These are phyloP conservation scores for Boletus rex-veris DNA, from an alignment of 768 basidiomycete genomes.

Conservation along the genomic window DNA sequence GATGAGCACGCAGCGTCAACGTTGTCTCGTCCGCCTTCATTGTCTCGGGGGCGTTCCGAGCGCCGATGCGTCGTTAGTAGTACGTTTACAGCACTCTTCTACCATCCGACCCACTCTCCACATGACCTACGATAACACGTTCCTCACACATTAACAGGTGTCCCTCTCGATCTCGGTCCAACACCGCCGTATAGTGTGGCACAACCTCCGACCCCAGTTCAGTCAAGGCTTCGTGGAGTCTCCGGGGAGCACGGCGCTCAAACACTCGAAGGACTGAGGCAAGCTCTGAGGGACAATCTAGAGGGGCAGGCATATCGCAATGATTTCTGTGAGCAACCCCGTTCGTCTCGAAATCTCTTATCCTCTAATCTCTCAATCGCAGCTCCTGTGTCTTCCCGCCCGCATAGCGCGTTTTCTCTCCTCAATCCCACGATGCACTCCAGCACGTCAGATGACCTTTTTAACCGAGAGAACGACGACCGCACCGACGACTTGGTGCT, in stretches of 20 bases:
- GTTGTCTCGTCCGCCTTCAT: neutral
- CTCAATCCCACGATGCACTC: neutral
- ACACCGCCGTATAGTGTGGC: slow-evolving; percentile 24
- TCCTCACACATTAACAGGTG: neutral
- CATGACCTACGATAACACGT: neutral
- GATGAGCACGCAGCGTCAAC: neutral
- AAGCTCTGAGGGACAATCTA: slow-evolving; percentile 5
- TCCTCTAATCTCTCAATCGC: neutral
- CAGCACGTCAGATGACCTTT: slow-evolving; percentile 2
- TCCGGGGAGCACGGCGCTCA: slow-evolving; percentile 10
- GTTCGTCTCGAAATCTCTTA: neutral
- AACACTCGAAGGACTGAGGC: slow-evolving; percentile 24
- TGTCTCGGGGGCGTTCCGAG: slow-evolving; percentile 2
- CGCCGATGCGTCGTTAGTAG: neutral
- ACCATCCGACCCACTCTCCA: neutral
- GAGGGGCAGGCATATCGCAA: neutral
- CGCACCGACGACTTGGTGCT: neutral
- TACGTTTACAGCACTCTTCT: neutral
- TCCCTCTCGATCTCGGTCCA: slow-evolving; percentile 15
- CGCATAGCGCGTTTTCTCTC: neutral
- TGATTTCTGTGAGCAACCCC: neutral
- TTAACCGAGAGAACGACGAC: neutral
- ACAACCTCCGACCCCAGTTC: neutral
- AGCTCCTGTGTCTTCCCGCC: slow-evolving; percentile 1
- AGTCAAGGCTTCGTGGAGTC: neutral